Evolutionary conservation across 176 grass and related monocot species (phyloP), one percentile per base, ranked within the genome.

Genomic region (Oryza glumipatula): DNA sequence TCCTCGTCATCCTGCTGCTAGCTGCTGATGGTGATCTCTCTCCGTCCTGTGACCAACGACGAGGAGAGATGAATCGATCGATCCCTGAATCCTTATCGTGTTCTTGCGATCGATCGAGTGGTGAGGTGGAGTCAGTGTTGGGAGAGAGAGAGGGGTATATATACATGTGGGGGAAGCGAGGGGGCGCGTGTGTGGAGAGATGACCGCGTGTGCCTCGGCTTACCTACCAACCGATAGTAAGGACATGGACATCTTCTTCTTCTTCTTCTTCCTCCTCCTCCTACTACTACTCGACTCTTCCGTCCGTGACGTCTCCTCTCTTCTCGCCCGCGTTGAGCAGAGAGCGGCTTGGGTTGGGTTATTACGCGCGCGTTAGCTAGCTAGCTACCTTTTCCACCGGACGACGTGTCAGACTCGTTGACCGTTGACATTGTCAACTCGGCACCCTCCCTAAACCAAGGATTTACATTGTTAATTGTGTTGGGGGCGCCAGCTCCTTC

Each of bases 171-270:
- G 19, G 33, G 1, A 6, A 51, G 0, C 2, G 5, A 39, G 32
- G n/a, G 33, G 33, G 4, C 33, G 6, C 26, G 81, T 67, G 76
- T 80, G 78, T 76, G 71, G 58, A 43, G 72, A 17, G 52, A 33
- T 7, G 76, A 80, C 76, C 71, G 26, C 52, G 52, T 56, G 17
- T 32, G 17, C 23, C 12, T 3, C 14, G 7, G 24, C 47, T 30
- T 17, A 21, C 23, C 3, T 23, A 76, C 71, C 79, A 73, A 73
- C 83, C 38, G 38, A 86, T 63, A 28, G 28, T 28, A 28, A 28
- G 28, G 28, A 64, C 15, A 79, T 43, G 88, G 88, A 90, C 74
- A 47, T 1, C 58, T 78, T 48, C 73, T 24, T 35, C 49, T 49
- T 43, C 19, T 3, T 1, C 58, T 78, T 48, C 73, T 19, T 35